Conservation (phyloP, 169 alveolate species). For the Eimeria zaria region DNA sequence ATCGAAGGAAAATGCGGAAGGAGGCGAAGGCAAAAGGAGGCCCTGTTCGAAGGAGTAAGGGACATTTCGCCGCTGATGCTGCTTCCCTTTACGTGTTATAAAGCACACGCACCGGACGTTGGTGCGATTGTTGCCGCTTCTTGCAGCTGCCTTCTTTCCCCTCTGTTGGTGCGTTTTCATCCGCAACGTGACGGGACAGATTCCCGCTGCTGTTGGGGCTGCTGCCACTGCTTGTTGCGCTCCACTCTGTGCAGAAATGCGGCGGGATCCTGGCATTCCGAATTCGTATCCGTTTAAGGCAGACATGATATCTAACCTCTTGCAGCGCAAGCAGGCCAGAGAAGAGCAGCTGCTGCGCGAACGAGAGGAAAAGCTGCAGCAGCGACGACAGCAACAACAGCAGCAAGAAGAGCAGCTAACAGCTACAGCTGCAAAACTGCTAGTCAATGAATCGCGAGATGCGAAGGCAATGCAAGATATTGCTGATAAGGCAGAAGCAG, state of each 20-base stretch:
- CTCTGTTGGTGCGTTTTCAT: neutral
- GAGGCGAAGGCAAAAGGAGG: constrained; percentile 91
- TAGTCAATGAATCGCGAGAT: neutral
- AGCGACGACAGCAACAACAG: constrained; percentile 82
- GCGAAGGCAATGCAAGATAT: neutral
- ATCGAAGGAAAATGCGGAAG: constrained; percentile 91
- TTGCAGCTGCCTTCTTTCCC: neutral
- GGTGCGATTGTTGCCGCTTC: neutral
- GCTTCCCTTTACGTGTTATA: neutral
- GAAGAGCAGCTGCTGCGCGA: constrained; percentile 87
- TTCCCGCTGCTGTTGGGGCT: constrained; percentile 5
- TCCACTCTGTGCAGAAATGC: constrained; percentile 79
- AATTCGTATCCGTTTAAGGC: constrained; percentile 93
- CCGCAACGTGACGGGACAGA: neutral
- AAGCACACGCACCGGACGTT: neutral
- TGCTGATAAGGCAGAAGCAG: constrained; percentile 30
- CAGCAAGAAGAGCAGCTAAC: constrained; percentile 8
- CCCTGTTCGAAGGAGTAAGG: constrained; percentile 71
- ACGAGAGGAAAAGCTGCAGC: constrained; percentile 86
- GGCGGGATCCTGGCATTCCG: constrained; percentile 92
- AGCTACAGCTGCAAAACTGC: constrained; percentile 17
- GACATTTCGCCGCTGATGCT: neutral
- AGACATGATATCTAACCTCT: constrained; percentile 85
- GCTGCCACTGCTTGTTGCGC: neutral
- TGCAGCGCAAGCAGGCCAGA: constrained; percentile 88